These are phyloP conservation scores for Priceomyces melissophilus DNA, from an alignment of 805 yeast genomes.

Conservation along the genomic window DNA sequence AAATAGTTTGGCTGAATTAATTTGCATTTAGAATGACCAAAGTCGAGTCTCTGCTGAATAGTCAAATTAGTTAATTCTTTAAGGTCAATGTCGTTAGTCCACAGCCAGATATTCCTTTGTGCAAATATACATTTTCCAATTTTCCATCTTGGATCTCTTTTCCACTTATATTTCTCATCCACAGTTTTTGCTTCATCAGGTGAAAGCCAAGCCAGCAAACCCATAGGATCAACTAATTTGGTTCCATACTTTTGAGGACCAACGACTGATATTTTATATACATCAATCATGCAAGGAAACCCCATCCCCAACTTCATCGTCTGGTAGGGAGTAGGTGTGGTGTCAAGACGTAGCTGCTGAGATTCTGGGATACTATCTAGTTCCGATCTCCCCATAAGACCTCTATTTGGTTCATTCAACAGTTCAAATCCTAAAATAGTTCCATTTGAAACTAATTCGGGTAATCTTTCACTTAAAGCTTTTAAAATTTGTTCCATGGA, in stretches of 20 bases:
- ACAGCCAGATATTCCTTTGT: slow-evolving; percentile 74
- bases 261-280: slow-evolving; percentile 63
- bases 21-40: slow-evolving; percentile 18
- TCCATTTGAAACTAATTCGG: slow-evolving; percentile 37
- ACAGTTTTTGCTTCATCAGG: slow-evolving; percentile 36
- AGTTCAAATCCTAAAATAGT: slow-evolving; percentile 78
- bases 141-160: slow-evolving; percentile 60
- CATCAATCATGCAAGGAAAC: slow-evolving; percentile 59
- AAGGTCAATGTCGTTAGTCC: slow-evolving; percentile 21
- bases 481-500: slow-evolving; percentile 45
- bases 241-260: slow-evolving; percentile 73
- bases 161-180: slow-evolving; percentile 71
- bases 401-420: slow-evolving; percentile 81
- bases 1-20: slow-evolving; percentile 30
- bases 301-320: slow-evolving; percentile 79
- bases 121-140: slow-evolving; percentile 80
- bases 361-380: slow-evolving; percentile 52
- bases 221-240: slow-evolving; percentile 59
- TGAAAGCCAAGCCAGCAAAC: slow-evolving; percentile 65
- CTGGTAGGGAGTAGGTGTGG: slow-evolving; percentile 80
- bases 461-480: slow-evolving; percentile 20
- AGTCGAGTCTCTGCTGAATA: slow-evolving; percentile 26
- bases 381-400: slow-evolving; percentile 63
- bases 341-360: slow-evolving; percentile 70
- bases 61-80: slow-evolving; percentile 15